Evolutionary conservation across 2,329 filamentous ascomycete species (phyloP), one percentile per base, ranked within the genome.

Genomic region (Pyricularia grisea): DNA sequence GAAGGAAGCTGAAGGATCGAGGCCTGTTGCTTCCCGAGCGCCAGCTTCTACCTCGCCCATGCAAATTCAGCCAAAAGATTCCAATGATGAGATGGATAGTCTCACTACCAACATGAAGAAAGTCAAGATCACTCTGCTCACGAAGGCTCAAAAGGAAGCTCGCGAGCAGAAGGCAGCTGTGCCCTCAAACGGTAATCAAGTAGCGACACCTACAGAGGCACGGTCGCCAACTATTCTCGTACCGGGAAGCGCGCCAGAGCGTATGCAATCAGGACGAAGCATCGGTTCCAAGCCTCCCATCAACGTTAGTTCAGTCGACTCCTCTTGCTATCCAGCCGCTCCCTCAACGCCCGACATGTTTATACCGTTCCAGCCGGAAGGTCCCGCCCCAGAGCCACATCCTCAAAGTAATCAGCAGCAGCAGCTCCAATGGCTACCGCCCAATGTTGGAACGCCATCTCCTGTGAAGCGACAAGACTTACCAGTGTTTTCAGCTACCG

Each of bases 101-200:
- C 80, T 90, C 70, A 85, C 86, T 0, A 81, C 79, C 50, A 84
- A 85, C 1, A 85, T 89, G 83, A 88, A 85, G 75, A 88, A 85
- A 75, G 86, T 90, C 70, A 88, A 85, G 74, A 87, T 90, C 73
- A 88, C 85, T 68, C 75, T 89, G 28, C 80, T 88, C 58, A 88
- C 86, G 1, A 82, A 87, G 70, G 81, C 86, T 58, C 84, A 88
- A 73, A 84, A 82, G 72, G 86, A 87, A 67, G 85, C 84, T 1
- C 82, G 80, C 30, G 82, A 83, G 28, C 70, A 74, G 58, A 58
- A 61, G 66, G 27, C 63, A 28, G 14, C 63, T 3, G 2, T n/a
- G 63, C 28, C 27, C 20, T n/a, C 63, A 64, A 27, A 27, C 12
- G 36, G 25, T n/a, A 12, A 36, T 28, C 11, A 50, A 20, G 33